These are phyloP conservation scores for Pelargonium myrrhifolium DNA, from an alignment of 441 rosid genomes.

Conservation along the genomic window DNA sequence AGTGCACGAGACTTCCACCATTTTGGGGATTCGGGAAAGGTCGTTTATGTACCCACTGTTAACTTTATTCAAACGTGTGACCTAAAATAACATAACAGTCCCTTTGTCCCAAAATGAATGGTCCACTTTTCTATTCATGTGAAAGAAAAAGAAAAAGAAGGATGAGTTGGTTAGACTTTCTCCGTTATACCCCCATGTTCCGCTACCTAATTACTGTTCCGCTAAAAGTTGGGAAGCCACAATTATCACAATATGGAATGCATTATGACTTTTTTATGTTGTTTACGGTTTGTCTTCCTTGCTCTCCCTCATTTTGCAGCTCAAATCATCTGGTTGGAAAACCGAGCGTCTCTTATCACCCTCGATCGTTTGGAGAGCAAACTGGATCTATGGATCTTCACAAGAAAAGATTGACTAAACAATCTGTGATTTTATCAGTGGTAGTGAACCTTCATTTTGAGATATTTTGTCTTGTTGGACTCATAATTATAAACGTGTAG, in stretches of 20 bases:
- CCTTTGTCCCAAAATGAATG: too few relatives aligned
- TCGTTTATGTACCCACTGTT: too few relatives aligned
- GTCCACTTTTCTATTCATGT: too few relatives aligned
- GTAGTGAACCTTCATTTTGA: conserved; percentile 1
- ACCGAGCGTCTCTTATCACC: conserved; percentile 74
- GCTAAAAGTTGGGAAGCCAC: background rate
- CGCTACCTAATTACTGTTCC: too few relatives aligned
- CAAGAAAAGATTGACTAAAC: conserved; percentile 52
- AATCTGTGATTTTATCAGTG: background rate
- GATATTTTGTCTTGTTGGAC: background rate
- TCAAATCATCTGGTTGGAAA: conserved; percentile 72
- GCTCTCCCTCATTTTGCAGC: conserved; percentile 33
- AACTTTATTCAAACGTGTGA: too few relatives aligned
- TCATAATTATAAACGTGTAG: background rate
- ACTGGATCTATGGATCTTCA: conserved; percentile 39
- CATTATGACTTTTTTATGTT: background rate
- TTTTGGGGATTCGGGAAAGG: too few relatives aligned
- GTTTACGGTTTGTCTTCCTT: background rate
- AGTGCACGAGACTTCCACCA: too few relatives aligned
- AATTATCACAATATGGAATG: background rate
- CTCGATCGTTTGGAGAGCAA: conserved; percentile 70
- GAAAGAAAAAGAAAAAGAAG: too few relatives aligned
- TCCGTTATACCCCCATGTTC: too few relatives aligned
- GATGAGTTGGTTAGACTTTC: too few relatives aligned
- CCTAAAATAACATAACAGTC: too few relatives aligned